A percentile compares a stretch with the other conserved stretches of the same genome.
These are phyloP conservation scores for Lepiota brunneoincarnata DNA, from an alignment of 768 basidiomycete species.

Conservation along the genomic window DNA sequence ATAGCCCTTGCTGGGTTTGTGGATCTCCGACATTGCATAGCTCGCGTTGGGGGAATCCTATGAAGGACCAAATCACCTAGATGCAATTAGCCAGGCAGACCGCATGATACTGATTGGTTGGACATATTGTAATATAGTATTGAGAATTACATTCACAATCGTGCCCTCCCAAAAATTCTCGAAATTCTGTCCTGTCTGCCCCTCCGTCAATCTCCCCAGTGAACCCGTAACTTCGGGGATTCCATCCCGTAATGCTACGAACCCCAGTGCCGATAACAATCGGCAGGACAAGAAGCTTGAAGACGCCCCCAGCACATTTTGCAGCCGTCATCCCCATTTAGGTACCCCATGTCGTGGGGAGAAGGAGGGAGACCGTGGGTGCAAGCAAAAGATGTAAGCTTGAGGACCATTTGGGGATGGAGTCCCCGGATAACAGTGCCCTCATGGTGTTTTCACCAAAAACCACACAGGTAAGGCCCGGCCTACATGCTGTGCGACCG, in stretches of 20 bases:
- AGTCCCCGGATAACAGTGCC: constrained; percentile 18
- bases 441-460: constrained; percentile 49
- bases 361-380: constrained; percentile 29
- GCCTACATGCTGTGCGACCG: too few relatives aligned
- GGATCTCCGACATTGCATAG: constrained; percentile 53
- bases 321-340: constrained; percentile 50
- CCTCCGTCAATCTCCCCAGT: constrained; percentile 26
- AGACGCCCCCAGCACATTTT: constrained; percentile 55
- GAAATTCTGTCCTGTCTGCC: constrained; percentile 18
- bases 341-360: constrained; percentile 41
- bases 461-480: too few relatives aligned
- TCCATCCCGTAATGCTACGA: constrained; percentile 35
- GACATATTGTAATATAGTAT: too few relatives aligned
- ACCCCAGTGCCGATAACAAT: constrained; percentile 44
- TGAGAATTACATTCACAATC: constrained; percentile 35
- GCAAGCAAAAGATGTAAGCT: constrained; percentile 26
- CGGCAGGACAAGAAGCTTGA: constrained; percentile 47
- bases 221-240: constrained; percentile 19
- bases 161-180: constrained; percentile 32
- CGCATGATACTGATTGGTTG: constrained; percentile 36
- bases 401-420: constrained; percentile 14
- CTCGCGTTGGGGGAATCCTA: constrained; percentile 58
- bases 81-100: not conserved
- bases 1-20: constrained; percentile 53
- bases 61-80: constrained; percentile 41